Percentiles rank a stretch among this genome's conserved stretches.
These are phyloP conservation scores for Patellifolia procumbens DNA, from an alignment of 179 eudicot genomes.

Conservation along the genomic window DNA sequence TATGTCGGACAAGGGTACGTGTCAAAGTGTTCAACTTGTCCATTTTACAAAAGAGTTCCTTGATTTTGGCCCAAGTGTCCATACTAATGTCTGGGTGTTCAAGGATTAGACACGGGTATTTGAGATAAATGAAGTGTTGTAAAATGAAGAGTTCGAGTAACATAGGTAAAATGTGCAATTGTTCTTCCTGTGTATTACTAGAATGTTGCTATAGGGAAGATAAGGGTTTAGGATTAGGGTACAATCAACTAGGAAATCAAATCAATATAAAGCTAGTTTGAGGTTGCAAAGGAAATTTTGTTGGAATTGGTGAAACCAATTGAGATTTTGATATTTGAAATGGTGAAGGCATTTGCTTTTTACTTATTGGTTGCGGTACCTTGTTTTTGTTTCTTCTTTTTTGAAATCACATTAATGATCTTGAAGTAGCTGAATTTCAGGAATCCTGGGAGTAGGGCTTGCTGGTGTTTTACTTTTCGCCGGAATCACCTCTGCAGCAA, in stretches of 20 bases:
- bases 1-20: too few relatives aligned
- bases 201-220: background rate
- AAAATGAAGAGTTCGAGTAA: too few relatives aligned
- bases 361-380: too few relatives aligned
- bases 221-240: background rate
- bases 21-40: too few relatives aligned
- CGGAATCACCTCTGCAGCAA: conserved; percentile 74
- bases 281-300: background rate
- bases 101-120: too few relatives aligned
- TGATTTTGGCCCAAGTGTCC: too few relatives aligned
- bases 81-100: too few relatives aligned
- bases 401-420: conserved; percentile 32
- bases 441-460: conserved; percentile 73
- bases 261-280: background rate
- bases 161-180: too few relatives aligned
- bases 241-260: background rate
- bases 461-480: conserved; percentile 78
- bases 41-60: too few relatives aligned
- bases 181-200: background rate
- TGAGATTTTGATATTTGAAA: conserved; percentile 3
- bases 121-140: too few relatives aligned
- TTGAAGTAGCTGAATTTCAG: conserved; percentile 78
- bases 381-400: conserved; percentile 7
- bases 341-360: too few relatives aligned
- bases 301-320: background rate